A percentile compares a stretch with the other conserved stretches of the same genome.
phyloP scores from a whole-genome alignment of 2,329 filamentous ascomycete genomes.

The Elsinoe australis region DNA sequence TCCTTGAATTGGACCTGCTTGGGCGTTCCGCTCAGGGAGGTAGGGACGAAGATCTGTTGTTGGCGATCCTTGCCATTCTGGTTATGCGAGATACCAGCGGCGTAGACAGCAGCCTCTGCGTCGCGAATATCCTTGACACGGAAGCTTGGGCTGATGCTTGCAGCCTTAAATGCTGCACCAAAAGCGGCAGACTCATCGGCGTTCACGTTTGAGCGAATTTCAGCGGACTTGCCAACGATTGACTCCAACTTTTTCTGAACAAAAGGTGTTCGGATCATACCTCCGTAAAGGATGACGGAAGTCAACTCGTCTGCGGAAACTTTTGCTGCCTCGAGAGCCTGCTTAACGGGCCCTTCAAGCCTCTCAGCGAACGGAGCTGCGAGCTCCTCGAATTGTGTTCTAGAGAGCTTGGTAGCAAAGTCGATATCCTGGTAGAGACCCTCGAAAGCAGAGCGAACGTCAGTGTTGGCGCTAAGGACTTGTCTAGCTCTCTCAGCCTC shows the following conservation, averaged over 20 bases:
- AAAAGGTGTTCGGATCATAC: slow-evolving; percentile 83
- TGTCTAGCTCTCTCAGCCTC: slow-evolving; percentile 82
- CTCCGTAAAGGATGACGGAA: slow-evolving; percentile 88
- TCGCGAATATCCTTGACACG: slow-evolving; percentile 93
- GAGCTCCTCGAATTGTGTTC: slow-evolving; percentile 73
- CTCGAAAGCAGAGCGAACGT: slow-evolving; percentile 75
- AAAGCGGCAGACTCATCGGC: slow-evolving; percentile 95
- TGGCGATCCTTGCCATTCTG: slow-evolving; percentile 61
- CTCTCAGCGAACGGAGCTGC: slow-evolving; percentile 60
- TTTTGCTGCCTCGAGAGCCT: slow-evolving; percentile 65
- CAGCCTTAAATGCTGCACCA: slow-evolving; percentile 89
- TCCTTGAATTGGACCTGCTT: slow-evolving; percentile 84
- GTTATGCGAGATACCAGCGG: slow-evolving; percentile 65
- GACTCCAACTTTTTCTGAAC: slow-evolving; percentile 83
- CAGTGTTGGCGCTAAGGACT: slow-evolving; percentile 84
- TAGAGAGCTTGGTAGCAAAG: slow-evolving; percentile 82
- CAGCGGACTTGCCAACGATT: slow-evolving; percentile 61
- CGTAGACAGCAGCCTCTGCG: slow-evolving; percentile 67
- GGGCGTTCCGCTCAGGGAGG: slow-evolving; percentile 64
- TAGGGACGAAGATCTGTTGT: slow-evolving; percentile 75
- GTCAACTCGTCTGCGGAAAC: slow-evolving; percentile 69
- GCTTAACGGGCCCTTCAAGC: slow-evolving; percentile 60
- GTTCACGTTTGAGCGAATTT: slow-evolving; percentile 90
- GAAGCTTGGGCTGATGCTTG: slow-evolving; percentile 87
- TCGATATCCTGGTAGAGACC: slow-evolving; percentile 85